phyloP scores from a whole-genome alignment of 257 asterid genomes.

The Capsicum baccatum region DNA sequence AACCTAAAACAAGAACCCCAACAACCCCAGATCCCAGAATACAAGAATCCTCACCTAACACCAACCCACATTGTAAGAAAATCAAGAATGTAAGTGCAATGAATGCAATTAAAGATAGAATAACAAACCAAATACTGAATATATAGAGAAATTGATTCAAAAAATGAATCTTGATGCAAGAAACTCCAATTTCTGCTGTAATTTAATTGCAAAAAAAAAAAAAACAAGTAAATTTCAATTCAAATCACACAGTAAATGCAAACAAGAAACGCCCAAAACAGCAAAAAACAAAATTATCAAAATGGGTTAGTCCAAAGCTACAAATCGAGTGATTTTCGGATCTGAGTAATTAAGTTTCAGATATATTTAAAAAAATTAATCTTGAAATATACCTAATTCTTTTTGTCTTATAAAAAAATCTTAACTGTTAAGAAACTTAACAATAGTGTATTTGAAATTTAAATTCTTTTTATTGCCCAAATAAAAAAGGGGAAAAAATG shows the following conservation, averaged over 20 bases:
- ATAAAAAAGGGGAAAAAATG: background rate
- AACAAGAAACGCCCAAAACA: background rate
- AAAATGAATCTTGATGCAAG: conserved; percentile 29
- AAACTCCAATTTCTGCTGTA: conserved; percentile 36
- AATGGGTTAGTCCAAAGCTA: conserved; percentile 23
- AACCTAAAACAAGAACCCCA: conserved; percentile 26
- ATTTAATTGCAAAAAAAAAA: conserved; percentile 30
- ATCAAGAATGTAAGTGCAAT: conserved; percentile 26
- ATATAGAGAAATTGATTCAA: conserved; percentile 25
- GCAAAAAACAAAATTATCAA: background rate
- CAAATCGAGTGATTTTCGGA: conserved; percentile 51
- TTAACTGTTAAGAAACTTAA: background rate
- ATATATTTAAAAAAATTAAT: background rate
- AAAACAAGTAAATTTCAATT: conserved; percentile 35
- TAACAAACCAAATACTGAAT: conserved; percentile 4
- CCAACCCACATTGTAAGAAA: conserved; percentile 61
- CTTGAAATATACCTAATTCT: conserved; percentile 24
- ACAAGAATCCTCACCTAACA: conserved; percentile 38
- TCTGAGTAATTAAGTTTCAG: conserved; percentile 35
- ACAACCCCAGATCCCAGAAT: conserved; percentile 51
- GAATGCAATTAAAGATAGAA: conserved; percentile 28
- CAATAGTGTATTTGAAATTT: background rate
- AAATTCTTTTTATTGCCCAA: background rate
- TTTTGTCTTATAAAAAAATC: background rate
- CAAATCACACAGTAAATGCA: conserved; percentile 32